Conservation (phyloP, 371 early-diverging fungal genomes). For the Saksenaea oblongispora region DNA sequence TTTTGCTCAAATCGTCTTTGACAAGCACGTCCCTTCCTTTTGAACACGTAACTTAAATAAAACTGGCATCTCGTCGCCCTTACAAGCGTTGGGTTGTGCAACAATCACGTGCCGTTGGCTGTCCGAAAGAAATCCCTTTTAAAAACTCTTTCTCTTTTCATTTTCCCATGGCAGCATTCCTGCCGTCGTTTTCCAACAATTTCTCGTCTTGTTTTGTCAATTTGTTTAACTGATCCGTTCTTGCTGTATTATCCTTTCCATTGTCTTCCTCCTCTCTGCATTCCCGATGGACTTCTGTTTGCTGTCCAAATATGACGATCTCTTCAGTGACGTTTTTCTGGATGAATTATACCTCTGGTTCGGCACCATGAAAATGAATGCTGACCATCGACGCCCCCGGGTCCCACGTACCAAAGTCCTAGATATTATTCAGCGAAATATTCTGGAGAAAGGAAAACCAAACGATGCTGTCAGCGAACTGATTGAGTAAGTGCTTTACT, state of each 20-base stretch:
- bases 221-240: background rate
- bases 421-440: conserved; percentile 53
- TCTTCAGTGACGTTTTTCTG: conserved; percentile 68
- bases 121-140: too few species aligned
- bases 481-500: conserved; percentile 19
- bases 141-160: conserved; percentile 3
- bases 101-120: too few species aligned
- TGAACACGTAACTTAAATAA: too few species aligned
- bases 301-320: conserved; percentile 70
- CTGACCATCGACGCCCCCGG: conserved; percentile 39
- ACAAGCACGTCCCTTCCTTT: too few species aligned
- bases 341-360: conserved; percentile 71
- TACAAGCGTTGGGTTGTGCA: too few species aligned
- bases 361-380: conserved; percentile 61
- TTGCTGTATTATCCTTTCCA: background rate
- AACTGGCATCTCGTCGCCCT: too few species aligned
- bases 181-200: background rate
- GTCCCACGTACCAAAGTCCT: conserved; percentile 39
- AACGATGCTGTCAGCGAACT: conserved; percentile 40
- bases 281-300: conserved; percentile 53
- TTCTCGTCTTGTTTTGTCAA: background rate
- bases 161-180: background rate
- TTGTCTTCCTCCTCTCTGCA: background rate
- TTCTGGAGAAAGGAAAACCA: conserved; percentile 42
- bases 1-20: too few species aligned